phyloP scores from a whole-genome alignment of 305 asterid species.

The Fraxinus xanthoxyloides region DNA sequence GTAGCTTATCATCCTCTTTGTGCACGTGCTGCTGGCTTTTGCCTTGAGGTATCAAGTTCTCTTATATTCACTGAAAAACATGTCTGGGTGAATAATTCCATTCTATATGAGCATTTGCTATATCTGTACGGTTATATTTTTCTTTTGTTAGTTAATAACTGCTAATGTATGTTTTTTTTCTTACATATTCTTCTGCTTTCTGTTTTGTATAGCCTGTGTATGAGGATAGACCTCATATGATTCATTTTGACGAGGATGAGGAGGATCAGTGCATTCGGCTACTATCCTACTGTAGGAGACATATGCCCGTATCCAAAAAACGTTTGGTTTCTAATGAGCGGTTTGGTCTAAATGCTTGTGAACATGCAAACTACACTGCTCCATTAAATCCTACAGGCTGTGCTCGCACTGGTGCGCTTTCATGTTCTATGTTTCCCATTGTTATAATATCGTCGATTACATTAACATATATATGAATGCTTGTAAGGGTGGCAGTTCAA shows the following conservation, averaged over 20 bases:
- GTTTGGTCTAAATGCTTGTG: constrained; percentile 41
- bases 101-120: neutral
- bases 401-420: constrained; percentile 77
- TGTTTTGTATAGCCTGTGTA: constrained; percentile 66
- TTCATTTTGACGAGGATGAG: constrained; percentile 68
- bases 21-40: constrained; percentile 99
- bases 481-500: neutral
- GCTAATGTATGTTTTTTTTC: constrained; percentile 5
- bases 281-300: constrained; percentile 87
- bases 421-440: constrained; percentile 18
- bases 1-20: constrained; percentile 98
- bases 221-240: constrained; percentile 64
- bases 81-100: constrained; percentile 13
- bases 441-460: neutral
- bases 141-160: neutral
- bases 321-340: constrained; percentile 50
- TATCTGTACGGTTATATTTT: constrained; percentile 3
- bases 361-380: constrained; percentile 55
- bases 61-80: neutral
- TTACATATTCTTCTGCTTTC: constrained; percentile 13
- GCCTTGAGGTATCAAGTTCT: constrained; percentile 71
- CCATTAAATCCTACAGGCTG: constrained; percentile 82
- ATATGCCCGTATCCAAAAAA: constrained; percentile 71
- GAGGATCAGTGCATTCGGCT: constrained; percentile 73
- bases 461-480: neutral